These are phyloP conservation scores for Metschnikowia cerradonensis DNA, from an alignment of 805 yeast genomes.

Conservation along the genomic window DNA sequence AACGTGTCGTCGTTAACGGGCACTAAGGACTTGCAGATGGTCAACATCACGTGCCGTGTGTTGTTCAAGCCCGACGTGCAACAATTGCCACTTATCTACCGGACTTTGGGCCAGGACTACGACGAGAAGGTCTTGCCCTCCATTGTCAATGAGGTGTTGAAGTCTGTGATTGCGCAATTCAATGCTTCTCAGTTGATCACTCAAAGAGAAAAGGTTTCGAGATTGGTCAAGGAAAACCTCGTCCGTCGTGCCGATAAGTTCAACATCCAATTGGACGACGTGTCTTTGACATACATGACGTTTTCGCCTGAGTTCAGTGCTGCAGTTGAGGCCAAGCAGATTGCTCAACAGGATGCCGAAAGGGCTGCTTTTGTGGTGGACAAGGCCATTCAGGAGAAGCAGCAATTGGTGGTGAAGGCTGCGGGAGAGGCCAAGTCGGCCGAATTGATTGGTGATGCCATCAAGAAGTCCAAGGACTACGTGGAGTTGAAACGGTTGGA, in stretches of 20 bases:
- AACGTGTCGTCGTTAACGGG: constrained; percentile 93
- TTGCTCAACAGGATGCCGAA: constrained; percentile 99
- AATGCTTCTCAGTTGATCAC: constrained; percentile 97
- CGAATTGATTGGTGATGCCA: constrained; percentile 97
- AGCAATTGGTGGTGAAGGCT: constrained; percentile 93
- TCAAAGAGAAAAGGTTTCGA: constrained; percentile 95
- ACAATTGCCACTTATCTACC: constrained; percentile 77
- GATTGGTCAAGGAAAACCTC: constrained; percentile 85
- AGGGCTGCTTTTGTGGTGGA: constrained; percentile 97
- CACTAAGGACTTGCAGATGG: constrained; percentile 98
- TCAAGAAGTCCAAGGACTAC: constrained; percentile 92
- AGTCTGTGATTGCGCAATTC: constrained; percentile 96
- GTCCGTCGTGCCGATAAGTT: constrained; percentile 88
- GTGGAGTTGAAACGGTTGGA: constrained; percentile 95
- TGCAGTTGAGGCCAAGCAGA: constrained; percentile 98
- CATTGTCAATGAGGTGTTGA: constrained; percentile 95
- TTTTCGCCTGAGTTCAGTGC: constrained; percentile 96
- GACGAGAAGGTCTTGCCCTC: constrained; percentile 97
- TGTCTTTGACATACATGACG: constrained; percentile 93
- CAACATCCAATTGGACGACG: constrained; percentile 87
- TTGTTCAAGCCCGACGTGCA: constrained; percentile 80
- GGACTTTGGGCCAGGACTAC: constrained; percentile 91
- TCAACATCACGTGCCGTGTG: constrained; percentile 97
- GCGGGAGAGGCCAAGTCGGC: constrained; percentile 99
- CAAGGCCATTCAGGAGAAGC: constrained; percentile 96